Percentiles rank a stretch among this genome's conserved stretches.
These are phyloP conservation scores for Smallanthus sonchifolius DNA, from an alignment of 129 eudicot species.

Conservation along the genomic window DNA sequence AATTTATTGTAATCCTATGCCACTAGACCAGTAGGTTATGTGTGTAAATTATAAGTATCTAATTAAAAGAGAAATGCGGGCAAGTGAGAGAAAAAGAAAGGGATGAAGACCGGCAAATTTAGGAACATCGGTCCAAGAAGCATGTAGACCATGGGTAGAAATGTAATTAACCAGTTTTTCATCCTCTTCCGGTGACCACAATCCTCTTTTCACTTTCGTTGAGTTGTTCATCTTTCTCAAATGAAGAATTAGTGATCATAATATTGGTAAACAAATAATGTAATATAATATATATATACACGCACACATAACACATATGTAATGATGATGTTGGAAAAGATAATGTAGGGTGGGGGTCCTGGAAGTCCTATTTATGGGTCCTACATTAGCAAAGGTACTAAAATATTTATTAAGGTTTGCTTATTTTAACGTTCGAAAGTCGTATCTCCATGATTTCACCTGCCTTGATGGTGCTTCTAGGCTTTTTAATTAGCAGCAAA, in stretches of 20 bases:
- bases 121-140: slow-evolving; percentile 71
- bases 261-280: slow-evolving; percentile 7
- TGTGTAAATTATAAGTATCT: too few relatives aligned
- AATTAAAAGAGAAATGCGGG: too few relatives aligned
- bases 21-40: too few relatives aligned
- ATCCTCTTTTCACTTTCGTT: slow-evolving; percentile 55
- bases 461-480: neutral
- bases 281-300: neutral
- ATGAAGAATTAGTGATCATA: neutral
- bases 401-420: neutral
- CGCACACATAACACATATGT: neutral
- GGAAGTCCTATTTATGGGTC: neutral
- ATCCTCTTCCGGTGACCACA: slow-evolving; percentile 92
- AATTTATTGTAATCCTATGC: too few relatives aligned
- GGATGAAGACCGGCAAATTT: slow-evolving; percentile 44
- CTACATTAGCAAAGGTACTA: slow-evolving; percentile 4
- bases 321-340: slow-evolving; percentile 9
- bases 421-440: neutral
- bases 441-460: neutral
- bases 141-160: slow-evolving; percentile 51
- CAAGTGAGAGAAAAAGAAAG: neutral
- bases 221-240: slow-evolving; percentile 32
- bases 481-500: neutral
- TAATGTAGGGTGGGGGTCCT: slow-evolving; percentile 17
- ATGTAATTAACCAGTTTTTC: slow-evolving; percentile 59